phyloP scores from a whole-genome alignment of 2,329 filamentous ascomycete species.

The Aspergillus hortae region DNA sequence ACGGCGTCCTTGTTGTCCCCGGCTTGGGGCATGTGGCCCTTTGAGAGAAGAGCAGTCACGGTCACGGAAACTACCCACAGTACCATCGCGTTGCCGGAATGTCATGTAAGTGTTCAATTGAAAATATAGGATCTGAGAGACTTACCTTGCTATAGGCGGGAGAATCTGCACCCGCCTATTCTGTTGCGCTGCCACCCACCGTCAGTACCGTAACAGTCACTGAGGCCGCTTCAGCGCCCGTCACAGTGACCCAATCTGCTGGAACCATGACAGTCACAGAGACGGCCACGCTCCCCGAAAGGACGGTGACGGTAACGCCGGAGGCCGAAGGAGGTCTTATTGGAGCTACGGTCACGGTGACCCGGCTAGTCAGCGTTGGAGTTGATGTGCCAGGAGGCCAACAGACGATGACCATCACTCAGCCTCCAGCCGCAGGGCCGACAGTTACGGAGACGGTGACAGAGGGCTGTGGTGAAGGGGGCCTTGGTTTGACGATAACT shows the following conservation, averaged over 20 bases:
- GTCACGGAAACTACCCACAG: background rate
- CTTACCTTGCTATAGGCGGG: background rate
- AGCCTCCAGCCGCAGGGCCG: too few species aligned
- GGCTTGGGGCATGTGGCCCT: background rate
- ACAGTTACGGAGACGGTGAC: background rate
- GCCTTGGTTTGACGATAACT: background rate
- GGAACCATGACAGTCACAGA: conserved; percentile 1
- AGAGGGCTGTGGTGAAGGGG: background rate
- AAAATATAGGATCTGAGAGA: background rate
- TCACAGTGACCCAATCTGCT: background rate
- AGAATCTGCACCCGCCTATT: background rate
- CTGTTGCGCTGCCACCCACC: background rate
- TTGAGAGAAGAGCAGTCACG: background rate
- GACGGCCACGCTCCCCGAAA: background rate
- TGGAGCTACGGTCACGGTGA: background rate
- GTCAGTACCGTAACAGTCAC: background rate
- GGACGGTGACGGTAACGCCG: background rate
- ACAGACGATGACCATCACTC: background rate
- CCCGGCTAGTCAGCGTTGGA: background rate
- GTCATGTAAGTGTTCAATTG: background rate
- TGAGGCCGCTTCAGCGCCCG: background rate
- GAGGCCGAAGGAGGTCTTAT: background rate
- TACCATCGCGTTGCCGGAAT: background rate
- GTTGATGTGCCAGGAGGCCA: background rate
- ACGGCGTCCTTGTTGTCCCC: background rate